Evolutionary conservation across 176 grass and related monocot genomes (phyloP).

Genomic region (Zoysia pacifica): DNA sequence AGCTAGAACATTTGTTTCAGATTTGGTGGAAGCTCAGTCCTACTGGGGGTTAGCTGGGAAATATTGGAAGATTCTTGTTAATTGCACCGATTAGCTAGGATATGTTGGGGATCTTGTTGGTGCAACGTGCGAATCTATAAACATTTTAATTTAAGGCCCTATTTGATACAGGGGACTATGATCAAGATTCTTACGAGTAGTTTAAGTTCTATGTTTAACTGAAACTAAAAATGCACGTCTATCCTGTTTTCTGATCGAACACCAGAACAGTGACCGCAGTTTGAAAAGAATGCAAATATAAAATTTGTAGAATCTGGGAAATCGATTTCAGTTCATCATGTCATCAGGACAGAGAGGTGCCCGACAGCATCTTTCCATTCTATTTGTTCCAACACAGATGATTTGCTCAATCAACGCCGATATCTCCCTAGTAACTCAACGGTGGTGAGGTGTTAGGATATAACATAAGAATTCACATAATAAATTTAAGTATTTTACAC

Average conservation of each 20-base stretch:
- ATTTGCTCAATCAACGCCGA: not conserved
- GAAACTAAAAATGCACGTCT: too few species aligned
- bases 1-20: not conserved
- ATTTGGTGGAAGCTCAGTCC: not conserved
- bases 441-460: not conserved
- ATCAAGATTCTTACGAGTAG: too few species aligned
- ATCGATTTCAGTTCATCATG: not conserved
- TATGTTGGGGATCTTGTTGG: not conserved
- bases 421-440: not conserved
- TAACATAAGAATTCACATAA: not conserved
- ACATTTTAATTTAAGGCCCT: too few species aligned
- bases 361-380: not conserved
- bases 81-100: not conserved
- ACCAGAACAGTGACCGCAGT: too few species aligned
- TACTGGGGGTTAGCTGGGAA: not conserved
- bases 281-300: not conserved
- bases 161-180: too few species aligned
- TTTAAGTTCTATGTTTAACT: too few species aligned
- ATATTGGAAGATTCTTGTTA: too few species aligned
- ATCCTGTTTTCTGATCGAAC: too few species aligned
- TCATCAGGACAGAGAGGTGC: not conserved
- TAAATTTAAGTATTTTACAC: not conserved
- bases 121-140: not conserved
- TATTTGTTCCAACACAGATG: not conserved
- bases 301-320: not conserved